Base-by-base conservation (phyloP, 73 alveolate genomes). In the Paramecium caudatum region DNA sequence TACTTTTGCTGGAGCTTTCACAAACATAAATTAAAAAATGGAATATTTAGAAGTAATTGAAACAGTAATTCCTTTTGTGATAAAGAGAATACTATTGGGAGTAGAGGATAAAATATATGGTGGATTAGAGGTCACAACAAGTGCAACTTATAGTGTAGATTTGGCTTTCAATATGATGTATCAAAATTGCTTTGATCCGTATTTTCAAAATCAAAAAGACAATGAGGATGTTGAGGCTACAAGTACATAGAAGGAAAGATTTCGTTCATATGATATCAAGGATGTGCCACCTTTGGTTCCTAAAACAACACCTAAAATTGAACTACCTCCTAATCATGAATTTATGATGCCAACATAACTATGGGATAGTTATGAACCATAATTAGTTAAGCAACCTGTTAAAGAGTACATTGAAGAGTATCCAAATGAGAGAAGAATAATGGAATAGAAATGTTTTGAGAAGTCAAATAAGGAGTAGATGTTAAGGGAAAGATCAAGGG, bases 11-110 rank as follows among this genome's bases (percentile, higher is more conserved):
- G 88, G 88, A 32, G 36, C 47, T 65, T 21, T 65, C 6, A 65
- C 61, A 65, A 65, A 33, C 83, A 65, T 65, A 65, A 65, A 25
- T 55, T n/a, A n/a, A n/a, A 55, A 55, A 55, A 65, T 65, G 83
- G 83, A 65, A 65, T 65, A 65, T 65, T 65, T 65, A 65, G 55
- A 65, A 30, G 39, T 65, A 33, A 49, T 33, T 30, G 83, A 65
- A 36, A 65, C 16, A 5, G 34, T 65, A 30, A 65, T 65, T 36
- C 83, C 83, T 65, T 65, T 32, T 36, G 1, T 65, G 32, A 33
- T 65, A 3, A 36, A 65, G 48, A 33, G 34, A 36, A 5, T 65
- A 25, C 27, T 65, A 33, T 17, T 30, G 8, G 55, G 83, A 65
- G 83, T 65, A 3, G 49, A 36, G 49, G 83, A 65, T 65, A 65